Conservation (phyloP, 148 eudicot species). For the Selenicereus undatus region DNA sequence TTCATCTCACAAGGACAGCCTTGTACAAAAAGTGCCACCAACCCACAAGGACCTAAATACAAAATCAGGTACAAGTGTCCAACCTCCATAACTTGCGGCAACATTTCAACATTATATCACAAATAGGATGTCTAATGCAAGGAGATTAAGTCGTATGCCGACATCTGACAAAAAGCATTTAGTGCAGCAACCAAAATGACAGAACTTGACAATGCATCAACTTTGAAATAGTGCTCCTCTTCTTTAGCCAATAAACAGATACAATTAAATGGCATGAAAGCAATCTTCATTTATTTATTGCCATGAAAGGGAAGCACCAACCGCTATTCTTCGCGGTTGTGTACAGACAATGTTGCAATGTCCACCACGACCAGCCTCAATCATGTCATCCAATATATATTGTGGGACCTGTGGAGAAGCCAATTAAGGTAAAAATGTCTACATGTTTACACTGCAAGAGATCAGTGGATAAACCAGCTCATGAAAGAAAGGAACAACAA, state of each 20-base stretch:
- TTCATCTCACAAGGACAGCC: not conserved
- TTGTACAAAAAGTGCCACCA: not conserved
- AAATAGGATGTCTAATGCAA: not conserved
- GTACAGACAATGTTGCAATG: constrained; percentile 84
- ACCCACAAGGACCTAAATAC: not conserved
- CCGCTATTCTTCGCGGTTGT: constrained; percentile 96
- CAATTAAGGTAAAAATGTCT: constrained; percentile 12
- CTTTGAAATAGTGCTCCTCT: not conserved
- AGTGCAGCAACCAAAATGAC: not conserved
- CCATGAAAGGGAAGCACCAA: constrained; percentile 32
- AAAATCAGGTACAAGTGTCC: not conserved
- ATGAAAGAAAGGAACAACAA: not conserved
- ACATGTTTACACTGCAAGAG: not conserved
- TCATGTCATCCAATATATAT: constrained; percentile 91
- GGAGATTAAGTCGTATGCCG: not conserved
- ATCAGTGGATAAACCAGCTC: constrained; percentile 8
- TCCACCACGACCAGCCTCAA: constrained; percentile 82
- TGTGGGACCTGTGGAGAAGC: constrained; percentile 79
- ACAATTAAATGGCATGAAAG: not conserved
- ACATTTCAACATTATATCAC: not conserved
- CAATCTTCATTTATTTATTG: not conserved
- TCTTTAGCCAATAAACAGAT: not conserved
- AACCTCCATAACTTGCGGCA: not conserved
- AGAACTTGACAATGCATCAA: not conserved
- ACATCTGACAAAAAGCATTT: not conserved